Evolutionary conservation across 192 early-diverging fungal species (phyloP).

Genomic region (Gorgonomyces haynaldii): DNA sequence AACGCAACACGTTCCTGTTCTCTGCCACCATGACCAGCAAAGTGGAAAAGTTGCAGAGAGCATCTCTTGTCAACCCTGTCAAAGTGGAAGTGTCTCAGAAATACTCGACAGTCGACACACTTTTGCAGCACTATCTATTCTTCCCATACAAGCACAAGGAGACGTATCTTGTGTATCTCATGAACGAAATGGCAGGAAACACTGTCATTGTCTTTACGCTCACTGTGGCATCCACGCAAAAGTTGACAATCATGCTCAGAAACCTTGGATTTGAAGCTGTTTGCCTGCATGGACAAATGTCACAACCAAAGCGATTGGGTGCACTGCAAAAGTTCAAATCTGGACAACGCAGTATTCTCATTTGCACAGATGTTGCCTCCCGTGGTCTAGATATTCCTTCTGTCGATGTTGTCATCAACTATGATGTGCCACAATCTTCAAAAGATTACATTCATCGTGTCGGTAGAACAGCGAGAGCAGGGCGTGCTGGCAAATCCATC

Average conservation of each 20-base stretch:
- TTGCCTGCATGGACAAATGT: constrained; percentile 85
- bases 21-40: constrained; percentile 98
- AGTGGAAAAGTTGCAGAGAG: constrained; percentile 89
- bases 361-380: constrained; percentile 91
- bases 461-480: constrained; percentile 92
- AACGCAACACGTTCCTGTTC: constrained; percentile 86
- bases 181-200: constrained; percentile 84
- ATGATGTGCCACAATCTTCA: constrained; percentile 82
- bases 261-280: constrained; percentile 92
- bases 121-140: constrained; percentile 93
- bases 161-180: constrained; percentile 78
- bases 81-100: constrained; percentile 93
- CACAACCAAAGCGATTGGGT: constrained; percentile 84
- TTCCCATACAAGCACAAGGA: constrained; percentile 96
- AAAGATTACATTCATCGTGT: constrained; percentile 98
- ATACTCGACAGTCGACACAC: constrained; percentile 86
- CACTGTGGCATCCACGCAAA: constrained; percentile 77
- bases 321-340: constrained; percentile 92
- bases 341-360: constrained; percentile 72
- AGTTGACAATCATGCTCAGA: constrained; percentile 74
- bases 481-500: constrained; percentile 71
- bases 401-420: constrained; percentile 93
- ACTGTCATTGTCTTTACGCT: constrained; percentile 88
- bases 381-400: constrained; percentile 88
- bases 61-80: constrained; percentile 86